Evolutionary conservation across 495 filamentous ascomycete species (phyloP).

Genomic region (Podospora appendiculata): DNA sequence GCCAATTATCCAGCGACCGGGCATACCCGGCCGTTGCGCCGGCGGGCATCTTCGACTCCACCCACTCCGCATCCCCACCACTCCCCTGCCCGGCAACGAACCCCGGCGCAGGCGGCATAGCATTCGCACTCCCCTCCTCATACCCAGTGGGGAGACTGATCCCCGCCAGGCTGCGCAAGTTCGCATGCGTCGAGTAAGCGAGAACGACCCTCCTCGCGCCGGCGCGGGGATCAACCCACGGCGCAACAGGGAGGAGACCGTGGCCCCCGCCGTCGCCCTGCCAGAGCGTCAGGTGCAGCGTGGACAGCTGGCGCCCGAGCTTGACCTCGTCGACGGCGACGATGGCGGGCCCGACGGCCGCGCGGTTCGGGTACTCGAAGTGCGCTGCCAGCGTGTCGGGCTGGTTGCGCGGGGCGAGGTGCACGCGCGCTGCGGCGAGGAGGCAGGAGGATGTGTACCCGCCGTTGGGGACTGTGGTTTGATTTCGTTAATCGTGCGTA

Average conservation of each 20-base stretch:
- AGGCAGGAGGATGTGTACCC: conserved; percentile 63
- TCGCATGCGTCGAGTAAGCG: conserved; percentile 50
- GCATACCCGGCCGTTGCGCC: no score
- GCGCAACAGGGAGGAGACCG: conserved; percentile 15
- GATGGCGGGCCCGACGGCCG: conserved; percentile 50
- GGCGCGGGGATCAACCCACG: conserved; percentile 21
- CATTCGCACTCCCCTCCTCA: no score
- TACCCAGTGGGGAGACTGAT: no score
- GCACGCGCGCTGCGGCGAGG: conserved; percentile 49
- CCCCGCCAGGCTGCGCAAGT: no score
- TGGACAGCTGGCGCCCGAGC: conserved; percentile 59
- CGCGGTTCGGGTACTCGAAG: conserved; percentile 65
- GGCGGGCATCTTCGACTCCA: no score
- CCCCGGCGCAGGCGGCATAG: no score
- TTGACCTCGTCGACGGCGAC: conserved; percentile 67
- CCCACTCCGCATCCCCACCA: no score
- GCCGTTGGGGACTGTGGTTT: conserved; percentile 65
- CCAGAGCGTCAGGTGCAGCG: conserved; percentile 59
- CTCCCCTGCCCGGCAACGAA: no score
- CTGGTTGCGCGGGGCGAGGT: conserved; percentile 55
- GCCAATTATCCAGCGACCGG: no score
- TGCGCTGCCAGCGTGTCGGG: conserved; percentile 58
- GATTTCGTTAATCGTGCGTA: background rate
- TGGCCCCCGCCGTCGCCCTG: no score
- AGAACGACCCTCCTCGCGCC: conserved; percentile 25